Percentiles rank a stretch among this genome's conserved stretches.
Evolutionary conservation across 495 filamentous ascomycete species (phyloP).

Genomic region (Parachaetomium inaequale): DNA sequence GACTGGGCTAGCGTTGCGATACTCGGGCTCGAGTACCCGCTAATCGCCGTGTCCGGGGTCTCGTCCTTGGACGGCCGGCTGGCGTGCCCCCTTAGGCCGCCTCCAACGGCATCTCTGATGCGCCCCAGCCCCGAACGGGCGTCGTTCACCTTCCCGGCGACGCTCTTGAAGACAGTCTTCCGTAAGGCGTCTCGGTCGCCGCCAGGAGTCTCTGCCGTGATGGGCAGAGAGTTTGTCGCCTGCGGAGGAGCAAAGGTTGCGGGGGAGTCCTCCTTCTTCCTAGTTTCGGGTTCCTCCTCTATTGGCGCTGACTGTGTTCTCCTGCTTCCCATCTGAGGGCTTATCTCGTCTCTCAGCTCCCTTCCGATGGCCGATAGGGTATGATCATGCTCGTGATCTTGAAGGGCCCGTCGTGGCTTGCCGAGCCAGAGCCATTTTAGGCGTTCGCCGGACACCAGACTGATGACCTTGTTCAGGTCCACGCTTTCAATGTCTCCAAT

Average conservation of each 20-base stretch:
- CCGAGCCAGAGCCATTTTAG: constrained; percentile 94
- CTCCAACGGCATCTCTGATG: constrained; percentile 79
- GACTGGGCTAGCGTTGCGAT: constrained; percentile 39
- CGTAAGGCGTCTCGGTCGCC: constrained; percentile 66
- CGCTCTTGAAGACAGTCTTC: constrained; percentile 69
- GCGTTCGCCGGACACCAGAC: constrained; percentile 70
- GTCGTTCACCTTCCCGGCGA: constrained; percentile 76
- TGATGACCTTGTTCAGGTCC: constrained; percentile 79
- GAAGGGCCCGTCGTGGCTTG: constrained; percentile 60
- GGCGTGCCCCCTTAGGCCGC: constrained; percentile 45
- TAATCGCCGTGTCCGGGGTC: constrained; percentile 28
- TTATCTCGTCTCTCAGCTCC: constrained; percentile 42
- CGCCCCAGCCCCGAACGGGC: constrained; percentile 77
- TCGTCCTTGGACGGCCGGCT: constrained; percentile 49
- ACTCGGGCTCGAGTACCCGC: constrained; percentile 30
- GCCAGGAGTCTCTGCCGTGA: constrained; percentile 38
- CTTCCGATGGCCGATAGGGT: constrained; percentile 61
- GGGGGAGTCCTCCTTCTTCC: constrained; percentile 42
- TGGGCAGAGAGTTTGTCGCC: constrained; percentile 38
- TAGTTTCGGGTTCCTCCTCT: constrained; percentile 46
- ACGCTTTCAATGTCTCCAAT: constrained; percentile 90
- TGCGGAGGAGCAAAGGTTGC: constrained; percentile 33
- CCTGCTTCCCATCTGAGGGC: constrained; percentile 43
- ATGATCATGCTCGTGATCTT: constrained; percentile 48
- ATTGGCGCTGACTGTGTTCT: constrained; percentile 45